Evolutionary conservation across 2,329 filamentous ascomycete species (phyloP).

Genomic region (Chaetomiaceae sp.): DNA sequence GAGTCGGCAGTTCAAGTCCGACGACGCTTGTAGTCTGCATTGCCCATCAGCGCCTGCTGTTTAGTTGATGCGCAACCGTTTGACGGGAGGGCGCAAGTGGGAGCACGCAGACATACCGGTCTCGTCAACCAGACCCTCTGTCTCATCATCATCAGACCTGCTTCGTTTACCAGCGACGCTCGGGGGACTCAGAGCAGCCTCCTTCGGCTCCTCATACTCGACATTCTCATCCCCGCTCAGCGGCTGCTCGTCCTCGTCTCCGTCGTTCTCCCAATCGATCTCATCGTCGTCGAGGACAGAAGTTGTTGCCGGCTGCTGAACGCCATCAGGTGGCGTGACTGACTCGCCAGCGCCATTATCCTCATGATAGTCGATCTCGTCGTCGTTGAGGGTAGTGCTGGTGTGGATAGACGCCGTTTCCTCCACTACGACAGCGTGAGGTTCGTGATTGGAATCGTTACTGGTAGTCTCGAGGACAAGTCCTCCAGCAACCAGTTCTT

Average conservation of each 20-base stretch:
- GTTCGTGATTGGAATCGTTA: background rate
- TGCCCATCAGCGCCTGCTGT: background rate
- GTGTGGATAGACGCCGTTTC: conserved; percentile 22
- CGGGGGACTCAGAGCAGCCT: conserved; percentile 22
- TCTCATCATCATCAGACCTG: conserved; percentile 28
- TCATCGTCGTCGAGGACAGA: conserved; percentile 26
- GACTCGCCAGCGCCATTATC: conserved; percentile 24
- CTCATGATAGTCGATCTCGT: conserved; percentile 36
- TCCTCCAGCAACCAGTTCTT: background rate
- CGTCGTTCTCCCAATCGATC: conserved; percentile 36
- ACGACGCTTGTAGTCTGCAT: conserved; percentile 28
- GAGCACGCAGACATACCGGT: conserved; percentile 22
- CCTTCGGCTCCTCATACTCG: conserved; percentile 17
- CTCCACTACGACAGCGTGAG: background rate
- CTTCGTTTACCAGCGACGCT: conserved; percentile 30
- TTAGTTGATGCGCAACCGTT: conserved; percentile 10
- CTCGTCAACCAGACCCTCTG: conserved; percentile 26
- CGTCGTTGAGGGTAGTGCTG: conserved; percentile 32
- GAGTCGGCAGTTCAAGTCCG: conserved; percentile 25
- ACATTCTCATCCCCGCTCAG: background rate
- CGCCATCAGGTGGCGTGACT: conserved; percentile 18
- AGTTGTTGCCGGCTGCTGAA: conserved; percentile 3
- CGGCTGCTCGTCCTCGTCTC: conserved; percentile 28
- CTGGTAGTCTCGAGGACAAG: background rate
- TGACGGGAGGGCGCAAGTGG: background rate